Evolutionary conservation across 331 rosid genomes (phyloP), one percentile per base, ranked within the genome.

Genomic region (Acacia concinna): DNA sequence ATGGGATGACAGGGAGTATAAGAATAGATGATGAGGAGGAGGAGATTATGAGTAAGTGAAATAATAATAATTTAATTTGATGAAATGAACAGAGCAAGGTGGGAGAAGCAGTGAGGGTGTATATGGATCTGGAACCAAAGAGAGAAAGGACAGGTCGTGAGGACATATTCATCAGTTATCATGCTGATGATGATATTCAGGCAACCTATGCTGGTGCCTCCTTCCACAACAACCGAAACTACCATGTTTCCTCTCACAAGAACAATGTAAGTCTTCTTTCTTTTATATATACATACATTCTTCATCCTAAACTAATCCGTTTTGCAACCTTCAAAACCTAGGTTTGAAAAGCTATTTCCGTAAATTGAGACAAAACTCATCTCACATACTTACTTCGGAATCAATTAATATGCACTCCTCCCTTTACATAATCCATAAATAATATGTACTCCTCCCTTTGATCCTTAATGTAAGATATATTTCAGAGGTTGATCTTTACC

Each of bases 81-180:
- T n/a, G n/a, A n/a, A n/a, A n/a, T n/a, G 63, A 56, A 3, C 70
- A 96, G 98, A 90, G 99, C 67, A 90, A 44, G 35, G 28, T n/a
- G 15, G 99, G 97, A 60, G 89, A 93, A 77, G 94, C 99, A 0
- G 89, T 96, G 70, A 91, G 94, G 6, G 96, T 77, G 20, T 93
- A 96, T 80, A 90, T 96, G 97, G 99, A 96, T 83, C 98, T 96
- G 1, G 99, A 96, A 89, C 88, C 98, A 77, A 92, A 91, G 31
- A 82, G 97, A 81, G 88, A 86, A 80, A 81, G 88, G 31, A 90
- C 98, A 27, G 98, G 98, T 31, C 73, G 43, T 54, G 99, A 93
- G 83, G 99, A 96, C 81, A 23, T 96, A 71, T 96, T 85, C 77
- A 76, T 96, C 30, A 82, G 99, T 78, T 96, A 96, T 82, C 96